Evolutionary conservation across 192 early-diverging fungal species (phyloP).

Genomic region (Coemansia sp.): DNA sequence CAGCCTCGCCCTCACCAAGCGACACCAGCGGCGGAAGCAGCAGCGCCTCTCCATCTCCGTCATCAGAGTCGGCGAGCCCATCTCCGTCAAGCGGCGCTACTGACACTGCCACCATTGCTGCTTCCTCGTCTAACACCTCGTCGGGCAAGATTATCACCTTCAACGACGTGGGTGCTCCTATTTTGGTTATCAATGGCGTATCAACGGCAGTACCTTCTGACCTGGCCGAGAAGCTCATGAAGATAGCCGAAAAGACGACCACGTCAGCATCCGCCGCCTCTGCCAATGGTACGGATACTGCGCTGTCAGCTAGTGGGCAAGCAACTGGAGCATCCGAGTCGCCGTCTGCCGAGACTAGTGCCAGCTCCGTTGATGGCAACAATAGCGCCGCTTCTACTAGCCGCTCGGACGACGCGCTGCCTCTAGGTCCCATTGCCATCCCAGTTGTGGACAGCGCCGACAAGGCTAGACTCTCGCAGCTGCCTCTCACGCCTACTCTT

Average conservation of each 20-base stretch:
- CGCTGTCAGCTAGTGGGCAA: background rate
- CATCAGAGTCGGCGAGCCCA: background rate
- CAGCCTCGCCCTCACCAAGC: background rate
- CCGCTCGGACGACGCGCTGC: slow-evolving; percentile 6
- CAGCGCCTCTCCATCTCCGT: background rate
- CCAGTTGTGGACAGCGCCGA: slow-evolving; percentile 30
- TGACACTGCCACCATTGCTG: background rate
- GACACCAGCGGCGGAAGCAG: background rate
- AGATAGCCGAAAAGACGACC: slow-evolving; percentile 16
- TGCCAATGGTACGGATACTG: background rate
- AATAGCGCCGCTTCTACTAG: background rate
- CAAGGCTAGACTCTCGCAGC: background rate
- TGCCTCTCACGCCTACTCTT: background rate
- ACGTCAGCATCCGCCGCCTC: background rate
- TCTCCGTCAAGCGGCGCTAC: background rate
- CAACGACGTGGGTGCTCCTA: slow-evolving; percentile 41
- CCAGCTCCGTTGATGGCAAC: background rate
- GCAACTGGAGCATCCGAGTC: background rate
- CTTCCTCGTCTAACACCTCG: slow-evolving; percentile 7
- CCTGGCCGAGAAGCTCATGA: slow-evolving; percentile 45
- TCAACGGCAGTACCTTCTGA: slow-evolving; percentile 30
- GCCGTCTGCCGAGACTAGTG: background rate
- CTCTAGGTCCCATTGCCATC: slow-evolving; percentile 26
- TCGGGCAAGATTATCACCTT: slow-evolving; percentile 42
- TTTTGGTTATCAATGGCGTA: slow-evolving; percentile 35